Conservation (phyloP, 805 yeast species). For the Yamadazyma philogaea region DNA sequence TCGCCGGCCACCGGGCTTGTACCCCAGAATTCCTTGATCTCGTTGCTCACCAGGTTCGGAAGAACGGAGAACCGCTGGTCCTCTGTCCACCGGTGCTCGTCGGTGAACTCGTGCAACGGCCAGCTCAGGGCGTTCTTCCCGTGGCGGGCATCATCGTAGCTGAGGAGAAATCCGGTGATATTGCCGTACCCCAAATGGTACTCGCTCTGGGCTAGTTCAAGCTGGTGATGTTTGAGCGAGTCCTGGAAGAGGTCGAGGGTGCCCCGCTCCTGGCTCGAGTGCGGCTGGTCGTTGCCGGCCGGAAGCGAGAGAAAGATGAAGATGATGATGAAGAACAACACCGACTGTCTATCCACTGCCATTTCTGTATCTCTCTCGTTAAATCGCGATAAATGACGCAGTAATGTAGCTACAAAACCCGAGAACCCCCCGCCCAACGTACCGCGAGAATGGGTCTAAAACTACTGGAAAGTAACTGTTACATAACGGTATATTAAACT, state of each 20-base stretch:
- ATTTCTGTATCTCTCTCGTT: constrained; percentile 6
- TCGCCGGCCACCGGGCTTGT: constrained; percentile 12
- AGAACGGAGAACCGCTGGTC: constrained; percentile 53
- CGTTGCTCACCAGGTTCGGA: constrained; percentile 53
- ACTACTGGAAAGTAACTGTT: too few species aligned
- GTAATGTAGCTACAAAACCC: not conserved
- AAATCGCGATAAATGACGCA: not conserved
- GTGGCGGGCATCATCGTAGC: constrained; percentile 56
- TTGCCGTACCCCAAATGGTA: constrained; percentile 61
- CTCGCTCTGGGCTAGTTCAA: constrained; percentile 35
- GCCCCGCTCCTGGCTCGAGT: constrained; percentile 22
- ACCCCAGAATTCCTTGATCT: constrained; percentile 56
- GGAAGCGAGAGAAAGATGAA: constrained; percentile 34
- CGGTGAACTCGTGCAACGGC: constrained; percentile 50
- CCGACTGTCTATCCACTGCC: constrained; percentile 33
- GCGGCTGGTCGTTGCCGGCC: constrained; percentile 27
- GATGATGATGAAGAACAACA: constrained; percentile 33
- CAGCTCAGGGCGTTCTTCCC: constrained; percentile 49
- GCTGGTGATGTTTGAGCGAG: constrained; percentile 18
- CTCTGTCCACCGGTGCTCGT: constrained; percentile 44
- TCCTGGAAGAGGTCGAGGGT: constrained; percentile 25
- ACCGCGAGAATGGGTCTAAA: too few species aligned
- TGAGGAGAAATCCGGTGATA: constrained; percentile 66
- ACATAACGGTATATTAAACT: constrained; percentile 3
- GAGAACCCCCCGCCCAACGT: too few species aligned